A percentile compares a stretch with the other conserved stretches of the same genome.
These are phyloP conservation scores for Xylaria sp. DNA, from an alignment of 495 filamentous ascomycete species.

Conservation along the genomic window DNA sequence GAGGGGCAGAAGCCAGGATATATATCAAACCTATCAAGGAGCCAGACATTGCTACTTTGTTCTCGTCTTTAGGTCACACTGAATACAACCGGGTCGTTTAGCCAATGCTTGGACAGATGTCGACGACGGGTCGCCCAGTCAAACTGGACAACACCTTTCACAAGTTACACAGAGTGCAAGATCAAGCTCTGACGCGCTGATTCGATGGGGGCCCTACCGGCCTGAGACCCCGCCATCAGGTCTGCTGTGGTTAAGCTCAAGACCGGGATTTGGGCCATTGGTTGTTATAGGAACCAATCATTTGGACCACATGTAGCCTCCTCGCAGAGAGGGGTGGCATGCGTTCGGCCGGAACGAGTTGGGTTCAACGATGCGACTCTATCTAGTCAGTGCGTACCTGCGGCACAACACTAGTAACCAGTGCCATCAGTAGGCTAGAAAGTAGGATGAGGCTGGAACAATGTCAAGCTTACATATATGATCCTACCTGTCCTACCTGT, in stretches of 20 bases:
- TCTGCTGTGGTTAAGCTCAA: constrained; percentile 24
- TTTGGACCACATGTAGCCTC: constrained; percentile 38
- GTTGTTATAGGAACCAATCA: constrained; percentile 35
- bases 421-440: constrained; percentile 5
- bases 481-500: not conserved
- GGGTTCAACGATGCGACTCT: not conserved
- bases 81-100: constrained; percentile 13
- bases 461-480: not conserved
- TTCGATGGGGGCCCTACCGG: not conserved
- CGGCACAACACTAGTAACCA: not conserved
- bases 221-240: constrained; percentile 26
- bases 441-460: not conserved
- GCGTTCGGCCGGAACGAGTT: constrained; percentile 9
- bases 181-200: not conserved
- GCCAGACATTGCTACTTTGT: not conserved
- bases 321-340: constrained; percentile 20
- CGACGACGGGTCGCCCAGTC: not conserved
- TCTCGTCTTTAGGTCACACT: not conserved
- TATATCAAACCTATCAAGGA: constrained; percentile 9
- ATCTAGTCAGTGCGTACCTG: not conserved
- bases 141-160: not conserved
- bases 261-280: constrained; percentile 4
- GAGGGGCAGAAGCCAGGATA: constrained; percentile 11
- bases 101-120: constrained; percentile 9
- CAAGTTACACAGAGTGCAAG: not conserved